Base-by-base conservation (phyloP, 441 rosid genomes). In the Isatis lusitanica region DNA sequence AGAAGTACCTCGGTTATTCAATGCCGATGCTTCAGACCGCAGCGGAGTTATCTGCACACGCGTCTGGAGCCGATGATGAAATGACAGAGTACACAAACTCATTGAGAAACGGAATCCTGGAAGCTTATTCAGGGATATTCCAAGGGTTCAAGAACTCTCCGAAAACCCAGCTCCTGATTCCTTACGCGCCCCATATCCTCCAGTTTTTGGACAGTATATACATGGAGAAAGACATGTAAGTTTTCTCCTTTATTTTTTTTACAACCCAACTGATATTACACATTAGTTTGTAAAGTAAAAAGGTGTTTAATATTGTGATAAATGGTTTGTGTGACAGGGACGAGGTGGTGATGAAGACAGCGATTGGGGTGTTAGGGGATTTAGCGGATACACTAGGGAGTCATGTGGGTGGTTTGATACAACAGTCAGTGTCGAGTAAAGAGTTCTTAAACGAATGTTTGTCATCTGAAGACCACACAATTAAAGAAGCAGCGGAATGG, bases 401-500 rank as follows among this genome's bases (percentile, higher is more conserved):
- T 73, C 85, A 84, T 80, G 84, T 87, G 50, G 91, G 85, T 60
- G 77, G 90, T 61, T 82, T 89, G 87, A 85, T 87, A 74, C 90
- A 83, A 76, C 87, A 89, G 74, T 85, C 91, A 55, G 78, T 81
- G 80, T 87, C 94, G 51, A 87, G 90, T 87, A 87, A 84, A 83
- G 88, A 84, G 63, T 87, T 89, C 76, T 82, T 89, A 44, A 85
- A 79, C 53, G 91, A 89, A 67, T 89, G 94, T 70, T 85, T 89
- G 70, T 82, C 85, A 2, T 85, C 90, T 17, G 91, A 89, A 13
- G 94, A 89, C 75, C 84, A 78, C 77, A 73, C 87, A 81, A 84
- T 88, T 33, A 90, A 88, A 80, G 92, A 90, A 83, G 90, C 94
- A 80, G 94, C 96, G 0, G 94, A 89, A 83, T 89, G 94, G 94